A percentile compares a stretch with the other conserved stretches of the same genome.
Evolutionary conservation across 192 early-diverging fungal genomes (phyloP).

Genomic region (Coemansia furcata): DNA sequence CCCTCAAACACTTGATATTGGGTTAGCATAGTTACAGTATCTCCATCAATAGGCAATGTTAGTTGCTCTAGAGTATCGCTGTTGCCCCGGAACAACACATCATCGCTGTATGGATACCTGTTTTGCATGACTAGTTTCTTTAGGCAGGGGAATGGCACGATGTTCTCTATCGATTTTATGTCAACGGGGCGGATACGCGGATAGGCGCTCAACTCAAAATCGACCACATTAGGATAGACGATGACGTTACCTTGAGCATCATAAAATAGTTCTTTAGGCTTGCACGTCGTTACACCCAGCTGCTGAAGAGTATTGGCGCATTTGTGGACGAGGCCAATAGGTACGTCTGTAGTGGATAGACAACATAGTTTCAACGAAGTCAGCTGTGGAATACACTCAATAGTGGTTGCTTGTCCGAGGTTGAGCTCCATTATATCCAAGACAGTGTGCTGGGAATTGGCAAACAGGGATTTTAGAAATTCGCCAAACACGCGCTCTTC

Average conservation of each 20-base stretch:
- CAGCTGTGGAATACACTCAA: too few relatives aligned
- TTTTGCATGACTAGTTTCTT: neutral
- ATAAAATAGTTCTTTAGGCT: neutral
- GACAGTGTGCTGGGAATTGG: too few relatives aligned
- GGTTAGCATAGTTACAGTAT: neutral
- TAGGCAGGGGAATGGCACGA: neutral
- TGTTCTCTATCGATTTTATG: neutral
- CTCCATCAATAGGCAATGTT: neutral
- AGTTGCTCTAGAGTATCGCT: neutral
- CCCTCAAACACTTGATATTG: neutral
- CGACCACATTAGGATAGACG: neutral
- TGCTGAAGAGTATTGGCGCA: neutral
- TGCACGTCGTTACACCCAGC: neutral
- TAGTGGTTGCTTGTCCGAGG: too few relatives aligned
- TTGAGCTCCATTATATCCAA: too few relatives aligned
- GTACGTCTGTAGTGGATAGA: neutral
- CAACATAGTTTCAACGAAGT: too few relatives aligned
- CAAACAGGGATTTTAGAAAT: too few relatives aligned
- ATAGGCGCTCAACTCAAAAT: neutral
- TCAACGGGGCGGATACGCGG: neutral
- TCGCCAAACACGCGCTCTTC: too few relatives aligned
- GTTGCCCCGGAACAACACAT: neutral
- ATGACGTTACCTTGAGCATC: neutral
- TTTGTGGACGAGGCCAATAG: neutral
- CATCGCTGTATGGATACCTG: neutral